Base-by-base conservation (phyloP, 2,329 filamentous ascomycete genomes). In the Ilyonectria robusta region DNA sequence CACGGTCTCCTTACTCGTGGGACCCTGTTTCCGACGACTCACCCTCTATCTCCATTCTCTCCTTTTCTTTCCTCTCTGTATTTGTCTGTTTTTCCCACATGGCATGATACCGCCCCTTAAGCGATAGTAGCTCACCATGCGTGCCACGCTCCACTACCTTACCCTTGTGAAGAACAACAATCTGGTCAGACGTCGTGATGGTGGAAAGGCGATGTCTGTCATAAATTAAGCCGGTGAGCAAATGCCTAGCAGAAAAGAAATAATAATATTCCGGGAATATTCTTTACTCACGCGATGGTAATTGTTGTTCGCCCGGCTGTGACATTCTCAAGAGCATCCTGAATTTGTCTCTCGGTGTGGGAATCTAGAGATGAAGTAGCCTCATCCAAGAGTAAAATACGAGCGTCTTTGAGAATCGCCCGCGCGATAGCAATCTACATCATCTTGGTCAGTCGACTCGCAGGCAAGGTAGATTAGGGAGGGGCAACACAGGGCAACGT, bases 341-440 rank as follows among this genome's bases (percentile, higher is more conserved):
- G 88, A 42, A 90, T 90, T 60, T 86, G 83, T 37, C 84, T 83
- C 73, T 90, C 88, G 1, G 87, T 90, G 29, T 88, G 85, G 0
- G 89, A 88, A 59, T 92, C 88, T 23, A 94, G 85, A 3, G 91
- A 91, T 1, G 90, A 91, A 4, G 92, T 93, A 0, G 92, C 89
- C 77, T 94, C 92, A 71, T 94, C 92, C 0, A 94, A 83, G 65
- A 94, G 86, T 29, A 94, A 85, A 60, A 94, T 89, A 58, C 89
- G 90, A 0, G 92, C 89, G 55, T 90, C 89, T 76, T 93, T 92
- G 51, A 94, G 83, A 15, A 94, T 84, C 1, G 91, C 90, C 15
- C 91, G 87, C 0, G 88, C 88, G 63, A 90, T 90, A 2, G 88
- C 87, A 53, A 87, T 77, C 80, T 81, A 31, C 2, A 47, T 23